Evolutionary conservation across 805 yeast genomes (phyloP), one percentile per base, ranked within the genome.

Genomic region (Candida qinlingensis): DNA sequence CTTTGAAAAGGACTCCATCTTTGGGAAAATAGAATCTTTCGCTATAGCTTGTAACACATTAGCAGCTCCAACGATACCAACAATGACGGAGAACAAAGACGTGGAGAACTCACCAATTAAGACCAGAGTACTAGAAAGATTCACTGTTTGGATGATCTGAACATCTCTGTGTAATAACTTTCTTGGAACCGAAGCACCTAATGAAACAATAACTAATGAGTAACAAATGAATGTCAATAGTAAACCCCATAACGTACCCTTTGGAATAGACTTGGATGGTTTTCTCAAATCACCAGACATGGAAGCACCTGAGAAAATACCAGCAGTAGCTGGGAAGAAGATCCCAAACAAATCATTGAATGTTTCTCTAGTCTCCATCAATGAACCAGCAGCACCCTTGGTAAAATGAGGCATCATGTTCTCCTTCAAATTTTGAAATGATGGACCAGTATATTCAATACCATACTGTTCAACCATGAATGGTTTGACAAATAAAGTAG

Each of bases 251-350:
- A 94, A 66, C 0, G 99, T 94, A n/a, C 99, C 99, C 51, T 77
- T 75, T 0, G 99, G 99, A 41, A 94, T 94, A 1, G 96, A 80
- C 58, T 78, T 80, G 0, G 97, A 88, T 0, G 99, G 99, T 47
- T 77, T 81, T 48, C 77, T 71, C 53, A 94, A 73, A 58, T 90
- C 97, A 19, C 99, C 98, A 38, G 97, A 89, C 99, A 94, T 94
- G 27, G 96, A 87, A 2, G 99, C 97, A 13, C 99, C 99, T 3
- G 99, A 98, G 66, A 94, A 85, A 29, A 94, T 91, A 49, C 99
- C 99, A 6, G 98, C 97, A 0, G 99, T 92, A 1, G 99, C 97
- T 9, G 99, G 97, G 71, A 94, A 94, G 64, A 94, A 89, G 41
- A 94, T 87, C 4, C 98, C 98, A 76, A 94, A 94, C 54, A 95